Conservation (phyloP, 2,329 filamentous ascomycete genomes). For the Arachnomyces sp. region DNA sequence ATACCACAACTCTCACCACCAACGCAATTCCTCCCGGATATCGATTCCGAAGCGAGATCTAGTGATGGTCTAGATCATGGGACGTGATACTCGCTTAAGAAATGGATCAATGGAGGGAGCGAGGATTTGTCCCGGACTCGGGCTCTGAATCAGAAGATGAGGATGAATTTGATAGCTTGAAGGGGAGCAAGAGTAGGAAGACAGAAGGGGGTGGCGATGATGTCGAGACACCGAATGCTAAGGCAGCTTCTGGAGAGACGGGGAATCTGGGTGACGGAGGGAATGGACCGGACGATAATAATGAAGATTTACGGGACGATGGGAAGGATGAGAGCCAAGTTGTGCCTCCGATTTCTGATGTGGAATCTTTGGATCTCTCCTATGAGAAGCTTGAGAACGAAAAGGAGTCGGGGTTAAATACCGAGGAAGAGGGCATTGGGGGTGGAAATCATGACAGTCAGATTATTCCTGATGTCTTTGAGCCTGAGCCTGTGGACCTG, state of each 20-base stretch:
- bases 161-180: constrained; percentile 32
- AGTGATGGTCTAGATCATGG: background rate
- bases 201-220: background rate
- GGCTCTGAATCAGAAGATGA: constrained; percentile 45
- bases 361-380: background rate
- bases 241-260: constrained; percentile 2
- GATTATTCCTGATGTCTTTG: constrained; percentile 3
- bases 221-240: constrained; percentile 1
- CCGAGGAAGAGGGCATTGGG: background rate
- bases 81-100: constrained; percentile 8
- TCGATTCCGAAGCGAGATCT: background rate
- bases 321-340: too few relatives aligned
- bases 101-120: constrained; percentile 43
- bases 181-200: constrained; percentile 12
- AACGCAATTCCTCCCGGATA: background rate
- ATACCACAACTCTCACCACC: background rate
- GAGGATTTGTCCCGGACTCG: constrained; percentile 45
- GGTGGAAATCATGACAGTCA: constrained; percentile 3
- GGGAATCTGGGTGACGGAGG: constrained; percentile 7
- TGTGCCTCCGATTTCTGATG: background rate
- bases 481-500: background rate
- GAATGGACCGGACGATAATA: constrained; percentile 2
- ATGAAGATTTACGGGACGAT: background rate
- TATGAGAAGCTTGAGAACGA: background rate
- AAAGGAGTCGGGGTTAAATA: background rate